A percentile compares a stretch with the other conserved stretches of the same genome.
These are phyloP conservation scores for Populus ilicifolia DNA, from an alignment of 345 rosid genomes.

Conservation along the genomic window DNA sequence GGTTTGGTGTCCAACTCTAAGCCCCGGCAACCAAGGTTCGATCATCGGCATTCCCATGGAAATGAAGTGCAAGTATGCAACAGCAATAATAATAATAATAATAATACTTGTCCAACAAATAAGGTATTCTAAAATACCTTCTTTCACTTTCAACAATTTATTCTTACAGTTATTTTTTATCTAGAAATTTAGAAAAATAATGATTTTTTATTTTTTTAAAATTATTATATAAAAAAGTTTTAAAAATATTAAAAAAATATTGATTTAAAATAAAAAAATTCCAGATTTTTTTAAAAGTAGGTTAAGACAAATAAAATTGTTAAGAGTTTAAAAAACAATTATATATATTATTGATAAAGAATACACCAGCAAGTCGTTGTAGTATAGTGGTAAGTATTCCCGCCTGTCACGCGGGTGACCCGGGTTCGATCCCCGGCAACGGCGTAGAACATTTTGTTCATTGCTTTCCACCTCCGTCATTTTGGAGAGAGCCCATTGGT, in stretches of 20 bases:
- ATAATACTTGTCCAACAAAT: background rate
- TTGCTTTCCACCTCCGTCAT: too few species aligned
- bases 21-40: background rate
- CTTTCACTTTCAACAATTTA: background rate
- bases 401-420: constrained; percentile 94
- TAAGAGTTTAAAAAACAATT: too few species aligned
- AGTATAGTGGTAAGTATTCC: constrained; percentile 90
- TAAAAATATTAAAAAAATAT: too few species aligned
- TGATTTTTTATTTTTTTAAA: too few species aligned
- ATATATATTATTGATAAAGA: accelerated
- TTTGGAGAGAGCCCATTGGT: too few species aligned
- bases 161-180: too few species aligned
- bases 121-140: background rate
- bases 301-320: too few species aligned
- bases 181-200: too few species aligned
- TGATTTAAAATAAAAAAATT: too few species aligned
- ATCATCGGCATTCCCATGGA: background rate
- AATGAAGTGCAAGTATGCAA: accelerated
- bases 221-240: too few species aligned
- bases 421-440: constrained; percentile 95
- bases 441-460: background rate
- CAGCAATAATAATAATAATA: background rate
- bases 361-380: constrained; percentile 43
- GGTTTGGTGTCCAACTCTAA: background rate
- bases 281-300: too few species aligned